Base-by-base conservation (phyloP, 352 stramenopile species). In the Globisporangium barbulae region DNA sequence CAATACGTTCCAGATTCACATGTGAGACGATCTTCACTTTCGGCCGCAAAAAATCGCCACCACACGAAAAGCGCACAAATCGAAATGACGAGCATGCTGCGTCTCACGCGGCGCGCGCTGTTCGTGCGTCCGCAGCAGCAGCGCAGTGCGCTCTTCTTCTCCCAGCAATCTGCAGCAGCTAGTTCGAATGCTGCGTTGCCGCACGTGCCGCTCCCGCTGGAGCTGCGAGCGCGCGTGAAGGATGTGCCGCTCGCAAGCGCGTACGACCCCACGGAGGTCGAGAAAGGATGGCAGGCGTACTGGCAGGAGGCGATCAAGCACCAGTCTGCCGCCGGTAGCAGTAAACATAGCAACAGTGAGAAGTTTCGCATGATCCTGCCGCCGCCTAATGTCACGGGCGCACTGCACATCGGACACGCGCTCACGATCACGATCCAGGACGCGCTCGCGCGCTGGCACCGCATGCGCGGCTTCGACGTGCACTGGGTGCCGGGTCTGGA, bases 351-450 rank as follows among this genome's bases (percentile, higher is more conserved):
- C 44, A 54, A 42, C 12, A 48, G 28, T 31, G 68, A 80, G 33
- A 54, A 68, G 10, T 94, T 96, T 65, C 79, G 71, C 50, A 93
- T 93, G 88, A 70, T 94, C 54, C 94, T 99, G 71, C 97, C 97
- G 35, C 97, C 97, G 37, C 97, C 97, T 25, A 99, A 99, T 72
- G 96, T 95, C 33, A 96, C 88, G 15, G 86, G 88, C 8, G 89
- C 88, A 49, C 82, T 99, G 41, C 97, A 99, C 74, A 93, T 99
- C 69, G 98, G 98, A 13, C 98, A 99, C 72, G 97, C 98, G 28
- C 97, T 99, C 55, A 99, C 98, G 39, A 94, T 99, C 13, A 92
- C 97, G 39, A 90, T 99, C 66, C 89, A 98, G 86, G 97, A 99
- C 81, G 90, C 98, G 33, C 78, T 99, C 55, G 94, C 97, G 30